Percentiles rank a stretch among this genome's conserved stretches.
Conservation (phyloP, 352 stramenopile genomes). For the Aphanomyces invadans region DNA sequence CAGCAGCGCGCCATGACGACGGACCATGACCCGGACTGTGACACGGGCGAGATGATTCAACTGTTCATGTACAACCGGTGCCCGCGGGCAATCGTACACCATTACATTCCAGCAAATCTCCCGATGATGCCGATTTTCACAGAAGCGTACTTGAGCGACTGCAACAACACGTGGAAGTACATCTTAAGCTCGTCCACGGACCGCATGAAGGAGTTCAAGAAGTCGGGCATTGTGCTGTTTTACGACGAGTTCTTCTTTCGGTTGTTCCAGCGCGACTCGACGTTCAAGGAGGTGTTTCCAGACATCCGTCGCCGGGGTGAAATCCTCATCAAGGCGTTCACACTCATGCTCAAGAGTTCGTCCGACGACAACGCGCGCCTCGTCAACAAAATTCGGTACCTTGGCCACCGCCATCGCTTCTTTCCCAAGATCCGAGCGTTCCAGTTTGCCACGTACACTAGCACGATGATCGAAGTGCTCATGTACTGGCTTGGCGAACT, state of each 20-base stretch:
- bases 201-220: conserved; percentile 25
- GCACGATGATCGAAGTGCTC: conserved; percentile 24
- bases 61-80: conserved; percentile 23
- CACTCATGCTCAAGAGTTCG: conserved; percentile 24
- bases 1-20: background rate
- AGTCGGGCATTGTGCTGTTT: conserved; percentile 21
- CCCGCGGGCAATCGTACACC: conserved; percentile 19
- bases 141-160: conserved; percentile 21
- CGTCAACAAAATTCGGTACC: conserved; percentile 24
- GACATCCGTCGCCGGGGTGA: conserved; percentile 20
- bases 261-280: conserved; percentile 21
- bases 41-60: conserved; percentile 25
- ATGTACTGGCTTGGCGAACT: conserved; percentile 25
- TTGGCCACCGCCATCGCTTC: conserved; percentile 23
- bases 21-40: conserved; percentile 18
- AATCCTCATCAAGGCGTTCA: conserved; percentile 24
- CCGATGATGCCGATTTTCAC: conserved; percentile 25
- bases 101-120: conserved; percentile 25
- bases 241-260: conserved; percentile 26
- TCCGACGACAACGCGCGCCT: conserved; percentile 20
- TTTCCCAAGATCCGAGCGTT: conserved; percentile 24
- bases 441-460: conserved; percentile 23
- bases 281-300: conserved; percentile 24
- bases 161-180: conserved; percentile 26
- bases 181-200: conserved; percentile 24